phyloP scores from a whole-genome alignment of 495 filamentous ascomycete genomes.

The Neurospora discreta region DNA sequence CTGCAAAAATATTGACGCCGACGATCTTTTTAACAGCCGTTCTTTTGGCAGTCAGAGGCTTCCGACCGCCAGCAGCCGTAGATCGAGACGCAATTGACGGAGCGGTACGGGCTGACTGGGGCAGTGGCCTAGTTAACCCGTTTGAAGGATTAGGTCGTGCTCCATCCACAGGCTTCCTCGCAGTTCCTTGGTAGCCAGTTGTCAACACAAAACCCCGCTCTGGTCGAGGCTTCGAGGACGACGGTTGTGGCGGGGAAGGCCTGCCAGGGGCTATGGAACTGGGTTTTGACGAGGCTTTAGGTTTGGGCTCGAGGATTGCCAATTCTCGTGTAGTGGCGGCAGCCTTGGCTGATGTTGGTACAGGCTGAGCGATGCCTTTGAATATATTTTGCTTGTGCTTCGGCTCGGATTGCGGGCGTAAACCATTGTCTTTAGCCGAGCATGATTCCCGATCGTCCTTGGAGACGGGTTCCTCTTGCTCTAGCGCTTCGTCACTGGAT shows the following conservation, averaged over 20 bases:
- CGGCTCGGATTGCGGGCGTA: neutral
- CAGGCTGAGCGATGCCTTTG: neutral
- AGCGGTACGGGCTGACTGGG: neutral
- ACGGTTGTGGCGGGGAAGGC: neutral
- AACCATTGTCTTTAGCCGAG: neutral
- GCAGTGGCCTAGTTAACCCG: neutral
- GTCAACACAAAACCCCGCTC: neutral
- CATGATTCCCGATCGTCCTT: neutral
- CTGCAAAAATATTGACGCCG: constrained; percentile 18
- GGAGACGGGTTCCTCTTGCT: neutral
- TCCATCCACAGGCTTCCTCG: constrained; percentile 7
- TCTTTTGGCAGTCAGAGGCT: constrained; percentile 11
- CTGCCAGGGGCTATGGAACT: neutral
- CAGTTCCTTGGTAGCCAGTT: constrained; percentile 23
- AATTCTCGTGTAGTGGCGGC: neutral
- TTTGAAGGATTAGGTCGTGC: neutral
- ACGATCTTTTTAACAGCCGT: constrained; percentile 5
- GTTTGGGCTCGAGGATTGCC: neutral
- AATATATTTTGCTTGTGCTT: neutral
- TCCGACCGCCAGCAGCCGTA: neutral
- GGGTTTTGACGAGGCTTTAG: neutral
- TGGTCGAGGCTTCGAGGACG: neutral
- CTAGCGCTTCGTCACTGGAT: neutral
- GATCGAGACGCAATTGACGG: neutral
- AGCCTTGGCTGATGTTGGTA: neutral